Percentiles rank a stretch among this genome's conserved stretches.
Evolutionary conservation across 2,329 filamentous ascomycete species (phyloP).

Genomic region (Ilyonectria destructans): DNA sequence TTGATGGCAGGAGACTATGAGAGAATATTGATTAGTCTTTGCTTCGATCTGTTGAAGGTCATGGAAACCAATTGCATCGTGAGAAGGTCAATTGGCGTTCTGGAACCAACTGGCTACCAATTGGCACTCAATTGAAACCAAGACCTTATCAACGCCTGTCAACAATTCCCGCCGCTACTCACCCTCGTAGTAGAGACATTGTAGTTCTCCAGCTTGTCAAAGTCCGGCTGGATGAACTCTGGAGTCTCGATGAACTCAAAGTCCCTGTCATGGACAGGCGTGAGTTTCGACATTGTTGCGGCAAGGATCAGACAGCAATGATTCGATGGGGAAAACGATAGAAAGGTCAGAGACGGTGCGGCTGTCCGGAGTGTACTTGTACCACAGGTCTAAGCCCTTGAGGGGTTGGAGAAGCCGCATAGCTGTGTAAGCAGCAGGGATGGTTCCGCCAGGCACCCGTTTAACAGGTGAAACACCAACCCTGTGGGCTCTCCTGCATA

Average conservation of each 20-base stretch:
- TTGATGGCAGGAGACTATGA: slow-evolving; percentile 78
- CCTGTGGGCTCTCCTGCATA: neutral
- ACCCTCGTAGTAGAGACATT: slow-evolving; percentile 61
- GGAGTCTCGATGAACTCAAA: slow-evolving; percentile 62
- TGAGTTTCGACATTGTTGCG: slow-evolving; percentile 52
- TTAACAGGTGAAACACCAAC: neutral
- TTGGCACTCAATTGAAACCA: neutral
- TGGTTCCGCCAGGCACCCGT: neutral
- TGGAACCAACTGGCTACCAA: too few species aligned
- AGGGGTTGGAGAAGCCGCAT: slow-evolving; percentile 18
- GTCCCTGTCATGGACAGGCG: slow-evolving; percentile 53
- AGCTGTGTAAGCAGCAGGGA: neutral
- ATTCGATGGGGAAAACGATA: slow-evolving; percentile 30
- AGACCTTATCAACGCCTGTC: neutral
- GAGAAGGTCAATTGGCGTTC: neutral
- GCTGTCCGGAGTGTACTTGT: neutral
- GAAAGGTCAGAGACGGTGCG: neutral
- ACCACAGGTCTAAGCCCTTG: neutral
- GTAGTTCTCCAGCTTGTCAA: slow-evolving; percentile 76
- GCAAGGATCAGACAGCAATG: slow-evolving; percentile 40
- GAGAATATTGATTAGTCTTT: neutral
- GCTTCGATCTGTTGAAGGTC: neutral
- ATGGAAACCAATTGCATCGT: neutral
- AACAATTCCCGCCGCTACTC: slow-evolving; percentile 29
- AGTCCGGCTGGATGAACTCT: slow-evolving; percentile 66